A percentile compares a stretch with the other conserved stretches of the same genome.
phyloP scores from a whole-genome alignment of 805 yeast species.

The Candida koratica region DNA sequence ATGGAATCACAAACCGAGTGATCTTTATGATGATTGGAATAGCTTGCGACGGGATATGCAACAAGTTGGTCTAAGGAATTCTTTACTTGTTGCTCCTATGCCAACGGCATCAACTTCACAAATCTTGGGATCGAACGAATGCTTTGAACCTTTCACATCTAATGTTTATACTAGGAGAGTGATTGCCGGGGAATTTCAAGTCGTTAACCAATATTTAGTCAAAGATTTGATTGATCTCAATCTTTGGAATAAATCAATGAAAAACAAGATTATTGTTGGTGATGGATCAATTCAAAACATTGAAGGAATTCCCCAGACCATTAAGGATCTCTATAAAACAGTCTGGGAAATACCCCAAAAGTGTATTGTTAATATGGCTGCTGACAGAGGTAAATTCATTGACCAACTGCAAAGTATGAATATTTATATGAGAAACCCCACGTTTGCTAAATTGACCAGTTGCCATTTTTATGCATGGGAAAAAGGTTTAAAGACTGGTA shows the following conservation, averaged over 20 bases:
- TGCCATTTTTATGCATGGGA: constrained; percentile 44
- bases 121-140: constrained; percentile 88
- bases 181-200: constrained; percentile 88
- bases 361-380: constrained; percentile 80
- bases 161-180: constrained; percentile 90
- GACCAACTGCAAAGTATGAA: constrained; percentile 51
- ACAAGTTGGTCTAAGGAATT: constrained; percentile 75
- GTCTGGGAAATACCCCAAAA: constrained; percentile 96
- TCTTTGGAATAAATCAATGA: constrained; percentile 77
- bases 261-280: constrained; percentile 66
- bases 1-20: constrained; percentile 79
- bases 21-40: constrained; percentile 80
- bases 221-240: constrained; percentile 79
- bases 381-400: constrained; percentile 67
- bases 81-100: constrained; percentile 90
- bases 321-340: constrained; percentile 81
- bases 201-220: constrained; percentile 82
- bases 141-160: constrained; percentile 94
- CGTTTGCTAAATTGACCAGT: constrained; percentile 38
- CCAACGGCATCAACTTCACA: constrained; percentile 98
- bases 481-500: constrained; percentile 37
- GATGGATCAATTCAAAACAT: constrained; percentile 86
- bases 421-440: constrained; percentile 34
- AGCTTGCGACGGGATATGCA: constrained; percentile 54
- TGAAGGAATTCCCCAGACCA: constrained; percentile 65